A percentile compares a stretch with the other conserved stretches of the same genome.
Evolutionary conservation across 495 filamentous ascomycete species (phyloP).

Genomic region (Talaromyces ruber): DNA sequence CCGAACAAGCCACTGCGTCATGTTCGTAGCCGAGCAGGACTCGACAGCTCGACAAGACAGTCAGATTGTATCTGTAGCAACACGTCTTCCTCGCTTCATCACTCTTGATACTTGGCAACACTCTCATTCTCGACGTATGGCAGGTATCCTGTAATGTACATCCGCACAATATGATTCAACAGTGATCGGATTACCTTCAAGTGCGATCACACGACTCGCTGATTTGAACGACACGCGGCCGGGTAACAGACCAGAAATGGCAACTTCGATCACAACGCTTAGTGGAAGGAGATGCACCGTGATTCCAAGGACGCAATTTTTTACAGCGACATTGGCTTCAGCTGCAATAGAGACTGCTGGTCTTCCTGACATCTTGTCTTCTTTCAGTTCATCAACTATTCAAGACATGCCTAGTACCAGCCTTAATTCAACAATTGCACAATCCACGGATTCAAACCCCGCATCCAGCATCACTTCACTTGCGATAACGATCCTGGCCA

Average conservation of each 20-base stretch:
- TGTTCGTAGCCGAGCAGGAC: background rate
- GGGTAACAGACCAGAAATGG: background rate
- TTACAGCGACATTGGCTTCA: background rate
- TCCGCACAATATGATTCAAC: background rate
- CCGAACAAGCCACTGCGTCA: background rate
- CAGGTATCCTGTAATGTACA: background rate
- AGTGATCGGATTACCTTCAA: background rate
- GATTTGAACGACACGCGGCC: background rate
- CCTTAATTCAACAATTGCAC: background rate
- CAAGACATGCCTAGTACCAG: background rate
- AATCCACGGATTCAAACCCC: background rate
- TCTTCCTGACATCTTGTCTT: background rate
- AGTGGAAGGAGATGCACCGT: background rate
- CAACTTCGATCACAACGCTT: slow-evolving; percentile 2
- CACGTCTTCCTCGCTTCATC: background rate
- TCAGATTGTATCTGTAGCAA: background rate
- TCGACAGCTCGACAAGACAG: background rate
- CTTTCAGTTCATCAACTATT: background rate
- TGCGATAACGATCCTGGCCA: background rate
- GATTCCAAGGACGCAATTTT: background rate
- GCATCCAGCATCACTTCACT: background rate
- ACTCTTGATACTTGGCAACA: background rate
- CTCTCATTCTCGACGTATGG: background rate
- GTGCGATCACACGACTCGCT: background rate
- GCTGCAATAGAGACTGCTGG: background rate